Base-by-base conservation (phyloP, 2,329 filamentous ascomycete species). In the Myotisia sp. region DNA sequence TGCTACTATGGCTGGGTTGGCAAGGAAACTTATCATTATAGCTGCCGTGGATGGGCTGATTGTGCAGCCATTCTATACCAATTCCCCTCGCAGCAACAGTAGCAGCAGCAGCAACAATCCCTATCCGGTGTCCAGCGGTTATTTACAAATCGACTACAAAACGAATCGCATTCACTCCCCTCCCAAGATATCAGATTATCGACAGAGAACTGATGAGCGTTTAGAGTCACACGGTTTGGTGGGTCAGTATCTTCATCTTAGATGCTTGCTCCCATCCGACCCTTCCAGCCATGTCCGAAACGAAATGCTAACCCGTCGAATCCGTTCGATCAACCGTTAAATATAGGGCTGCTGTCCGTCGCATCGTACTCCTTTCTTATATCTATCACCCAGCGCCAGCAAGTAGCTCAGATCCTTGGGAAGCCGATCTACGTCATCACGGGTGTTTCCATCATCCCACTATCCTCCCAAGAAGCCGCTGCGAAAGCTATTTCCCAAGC, bases 361-460 rank as follows among this genome's bases (percentile, higher is more conserved):
- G 81, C 85, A 14, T 79, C 76, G 23, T 71, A 77, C 18, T 81
- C 76, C 43, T 95, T 87, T 56, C 70, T 98, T 5, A 71, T 98
- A 38, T 79, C 83, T 7, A 92, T 98, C 48, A 85, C 79, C 14
- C 73, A 76, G 38, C 80, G 87, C 29, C 73, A 92, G 49, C 82
- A 92, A 54, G 85, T 95, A 32, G 90, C 90, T 3, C 78, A 86
- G 43, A 75, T 95, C 32, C 75, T 77, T 43, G 84, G 83, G 4
- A 76, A 72, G 36, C 78, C 86, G 0, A 65, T 95, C 36, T 98
- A 92, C 55, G 76, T 84, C 24, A 74, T 94, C 39, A 90, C 80
- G 27, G 83, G 92, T 46, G 81, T 95, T 20, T 79, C 84, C 5
- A 64, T 95, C n/a, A 92, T 92, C 4, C 90, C 90, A 1, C 75